Evolutionary conservation across 768 basidiomycete species (phyloP).

Genomic region (Lactarius hengduanensis): DNA sequence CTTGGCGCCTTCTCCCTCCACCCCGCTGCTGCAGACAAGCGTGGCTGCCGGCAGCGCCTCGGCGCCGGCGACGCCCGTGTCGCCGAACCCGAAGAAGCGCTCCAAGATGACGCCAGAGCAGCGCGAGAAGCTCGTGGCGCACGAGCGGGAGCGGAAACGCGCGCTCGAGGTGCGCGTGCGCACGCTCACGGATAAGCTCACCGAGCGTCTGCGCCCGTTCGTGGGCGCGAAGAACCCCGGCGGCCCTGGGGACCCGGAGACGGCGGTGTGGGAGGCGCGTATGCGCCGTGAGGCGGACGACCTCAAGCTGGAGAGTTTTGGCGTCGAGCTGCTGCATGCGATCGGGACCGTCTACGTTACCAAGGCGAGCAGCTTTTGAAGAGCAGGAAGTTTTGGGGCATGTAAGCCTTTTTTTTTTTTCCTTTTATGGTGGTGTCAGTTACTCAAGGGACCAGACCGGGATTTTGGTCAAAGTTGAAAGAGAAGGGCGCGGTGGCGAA

Average conservation of each 20-base stretch:
- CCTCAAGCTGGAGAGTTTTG: slow-evolving; percentile 95
- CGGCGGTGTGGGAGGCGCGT: slow-evolving; percentile 67
- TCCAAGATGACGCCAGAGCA: slow-evolving; percentile 78
- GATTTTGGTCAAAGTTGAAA: slow-evolving; percentile 91
- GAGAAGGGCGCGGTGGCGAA: slow-evolving; percentile 93
- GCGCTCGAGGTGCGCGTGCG: slow-evolving; percentile 78
- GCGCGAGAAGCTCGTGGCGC: slow-evolving; percentile 74
- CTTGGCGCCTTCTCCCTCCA: background rate
- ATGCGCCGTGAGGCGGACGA: slow-evolving; percentile 89
- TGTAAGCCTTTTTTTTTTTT: slow-evolving; percentile 46
- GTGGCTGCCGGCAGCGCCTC: slow-evolving; percentile 4
- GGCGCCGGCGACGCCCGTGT: slow-evolving; percentile 9
- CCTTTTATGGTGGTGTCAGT: background rate
- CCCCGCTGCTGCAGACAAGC: slow-evolving; percentile 1
- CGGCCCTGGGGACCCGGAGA: slow-evolving; percentile 79
- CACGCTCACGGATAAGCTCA: slow-evolving; percentile 71
- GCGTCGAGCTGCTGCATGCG: slow-evolving; percentile 91
- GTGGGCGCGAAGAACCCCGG: slow-evolving; percentile 88
- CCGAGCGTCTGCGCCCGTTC: slow-evolving; percentile 84
- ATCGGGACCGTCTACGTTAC: slow-evolving; percentile 91
- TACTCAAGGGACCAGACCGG: slow-evolving; percentile 48
- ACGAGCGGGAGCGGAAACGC: slow-evolving; percentile 80
- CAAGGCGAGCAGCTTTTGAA: slow-evolving; percentile 92
- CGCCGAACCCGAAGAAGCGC: slow-evolving; percentile 37
- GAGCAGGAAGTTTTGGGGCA: slow-evolving; percentile 85